A percentile compares a stretch with the other conserved stretches of the same genome.
Conservation (phyloP, 768 basidiomycete species). For the Amanita inopinata region DNA sequence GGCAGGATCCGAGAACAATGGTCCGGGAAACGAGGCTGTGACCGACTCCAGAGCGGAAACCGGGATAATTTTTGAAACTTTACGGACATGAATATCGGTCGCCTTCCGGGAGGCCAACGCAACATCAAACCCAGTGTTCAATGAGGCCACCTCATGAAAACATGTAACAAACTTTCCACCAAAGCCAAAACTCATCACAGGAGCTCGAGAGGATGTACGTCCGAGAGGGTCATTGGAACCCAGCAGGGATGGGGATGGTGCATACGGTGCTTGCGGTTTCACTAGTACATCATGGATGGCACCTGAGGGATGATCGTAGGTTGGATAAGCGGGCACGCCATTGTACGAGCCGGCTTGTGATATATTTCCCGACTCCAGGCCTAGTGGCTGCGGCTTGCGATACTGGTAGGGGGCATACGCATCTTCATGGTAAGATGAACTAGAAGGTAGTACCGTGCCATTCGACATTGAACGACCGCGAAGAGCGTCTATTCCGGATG, state of each 20-base stretch:
- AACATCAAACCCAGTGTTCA: slow-evolving; percentile 71
- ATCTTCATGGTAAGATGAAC: slow-evolving; percentile 24
- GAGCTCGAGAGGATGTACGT: slow-evolving; percentile 61
- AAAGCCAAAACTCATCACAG: slow-evolving; percentile 85
- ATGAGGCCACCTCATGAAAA: slow-evolving; percentile 63
- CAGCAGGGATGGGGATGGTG: slow-evolving; percentile 75
- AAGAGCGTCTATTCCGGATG: slow-evolving; percentile 12
- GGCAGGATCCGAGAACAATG: slow-evolving; percentile 72
- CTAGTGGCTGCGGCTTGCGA: slow-evolving; percentile 14
- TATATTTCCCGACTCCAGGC: background rate
- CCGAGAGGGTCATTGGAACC: slow-evolving; percentile 79
- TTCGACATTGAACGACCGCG: slow-evolving; percentile 36
- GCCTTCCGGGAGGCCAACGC: slow-evolving; percentile 64
- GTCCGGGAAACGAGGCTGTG: slow-evolving; percentile 69
- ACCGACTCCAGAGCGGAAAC: slow-evolving; percentile 49
- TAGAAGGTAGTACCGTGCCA: slow-evolving; percentile 28
- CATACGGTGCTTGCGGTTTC: slow-evolving; percentile 50
- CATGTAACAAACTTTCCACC: slow-evolving; percentile 88
- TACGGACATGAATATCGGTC: slow-evolving; percentile 58
- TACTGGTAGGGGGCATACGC: slow-evolving; percentile 23
- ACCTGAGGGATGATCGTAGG: background rate
- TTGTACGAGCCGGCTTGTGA: slow-evolving; percentile 16
- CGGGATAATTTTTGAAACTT: slow-evolving; percentile 60
- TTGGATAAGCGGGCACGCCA: slow-evolving; percentile 11
- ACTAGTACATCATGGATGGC: slow-evolving; percentile 24